Evolutionary conservation across 1,284 basidiomycete genomes (phyloP), one percentile per base, ranked within the genome.

Genomic region (Puccinia coronata): DNA sequence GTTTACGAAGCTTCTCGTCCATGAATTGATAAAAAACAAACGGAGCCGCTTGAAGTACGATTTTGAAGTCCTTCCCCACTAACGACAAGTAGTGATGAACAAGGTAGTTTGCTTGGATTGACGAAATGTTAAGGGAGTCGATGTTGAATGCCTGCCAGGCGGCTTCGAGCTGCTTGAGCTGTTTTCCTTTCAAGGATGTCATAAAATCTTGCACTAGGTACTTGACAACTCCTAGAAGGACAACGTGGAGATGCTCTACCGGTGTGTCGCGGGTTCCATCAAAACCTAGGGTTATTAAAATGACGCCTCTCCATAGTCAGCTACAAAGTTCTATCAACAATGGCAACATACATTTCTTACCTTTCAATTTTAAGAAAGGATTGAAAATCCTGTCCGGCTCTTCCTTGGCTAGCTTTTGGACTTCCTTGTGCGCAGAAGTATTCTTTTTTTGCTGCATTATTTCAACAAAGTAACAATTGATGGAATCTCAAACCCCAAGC

Each of bases 201-300:
- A 87, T 83, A 0, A 84, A 84, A 82, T 88, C 87, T 0, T 85
- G 81, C 87, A 87, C 87, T 31, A 87, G 84, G 72, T 88, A 88
- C 82, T 88, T 88, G 14, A 87, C 84, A 51, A 87, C 84, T 0
- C 87, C 87, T 0, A 87, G 83, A 0, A 87, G 83, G 3, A 87
- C 82, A 0, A 87, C 85, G 83, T 88, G 87, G 0, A 88, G 83
- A 5, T 87, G 85, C 82, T 87, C 86, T 1, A 87, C 86, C 0
- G 86, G 87, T 0, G 86, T 87, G 75, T 88, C 86, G 14, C 67
- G 47, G 76, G 86, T 84, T 0, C 85, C 84, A 82, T 87, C 84
- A 11, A 87, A 79, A 47, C 82, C 86, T 87, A 31, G 11, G 9
- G 11, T 12, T 14, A 51, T 9, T 31, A 6, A 57, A 53, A 53